phyloP scores from a whole-genome alignment of 129 eudicot genomes.

The Deinandra increscens region DNA sequence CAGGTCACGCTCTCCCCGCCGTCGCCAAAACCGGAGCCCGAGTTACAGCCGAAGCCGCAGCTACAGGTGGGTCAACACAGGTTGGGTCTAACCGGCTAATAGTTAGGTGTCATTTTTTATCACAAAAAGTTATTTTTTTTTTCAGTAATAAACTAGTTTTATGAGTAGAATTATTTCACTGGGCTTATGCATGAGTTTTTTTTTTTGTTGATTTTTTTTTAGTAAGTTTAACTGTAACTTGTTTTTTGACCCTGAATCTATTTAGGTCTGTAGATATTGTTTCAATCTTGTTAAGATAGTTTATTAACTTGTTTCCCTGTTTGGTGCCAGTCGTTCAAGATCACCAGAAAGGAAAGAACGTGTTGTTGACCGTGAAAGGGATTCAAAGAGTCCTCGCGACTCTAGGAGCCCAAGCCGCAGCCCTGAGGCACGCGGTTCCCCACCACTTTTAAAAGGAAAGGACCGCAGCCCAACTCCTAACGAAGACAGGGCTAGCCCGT shows the following conservation, averaged over 20 bases:
- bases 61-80: constrained; percentile 46
- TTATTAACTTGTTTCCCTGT: background rate
- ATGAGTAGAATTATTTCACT: background rate
- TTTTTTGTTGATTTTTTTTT: background rate
- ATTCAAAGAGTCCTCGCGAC: constrained; percentile 51
- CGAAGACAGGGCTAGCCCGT: constrained; percentile 40
- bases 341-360: constrained; percentile 73
- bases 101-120: background rate
- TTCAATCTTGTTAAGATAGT: background rate
- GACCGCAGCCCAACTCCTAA: constrained; percentile 62
- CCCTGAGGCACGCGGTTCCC: constrained; percentile 38
- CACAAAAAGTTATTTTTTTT: too few relatives aligned
- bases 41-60: constrained; percentile 81
- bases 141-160: too few relatives aligned
- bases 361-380: constrained; percentile 41
- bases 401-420: constrained; percentile 41
- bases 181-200: background rate
- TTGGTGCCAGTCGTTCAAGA: constrained; percentile 65
- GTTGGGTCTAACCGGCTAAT: background rate
- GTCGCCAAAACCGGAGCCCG: constrained; percentile 54
- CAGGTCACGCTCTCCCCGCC: constrained; percentile 69
- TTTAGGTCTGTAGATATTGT: too few relatives aligned
- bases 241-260: background rate
- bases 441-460: constrained; percentile 48
- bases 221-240: background rate